phyloP scores from a whole-genome alignment of 371 early-diverging fungal species.

The Umbelopsis sp. region DNA sequence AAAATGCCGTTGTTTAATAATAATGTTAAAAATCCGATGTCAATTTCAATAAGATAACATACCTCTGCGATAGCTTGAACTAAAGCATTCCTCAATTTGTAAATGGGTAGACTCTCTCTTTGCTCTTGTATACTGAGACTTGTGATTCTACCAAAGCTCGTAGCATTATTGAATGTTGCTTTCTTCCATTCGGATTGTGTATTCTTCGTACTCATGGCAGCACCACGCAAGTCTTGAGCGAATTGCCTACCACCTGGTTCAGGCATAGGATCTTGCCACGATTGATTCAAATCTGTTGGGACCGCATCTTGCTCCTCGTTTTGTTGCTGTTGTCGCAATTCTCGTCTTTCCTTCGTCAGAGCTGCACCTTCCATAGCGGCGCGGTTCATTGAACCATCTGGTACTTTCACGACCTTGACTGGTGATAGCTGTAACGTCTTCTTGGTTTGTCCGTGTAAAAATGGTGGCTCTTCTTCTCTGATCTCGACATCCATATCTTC shows the following conservation, averaged over 20 bases:
- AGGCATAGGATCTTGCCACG: constrained; percentile 97
- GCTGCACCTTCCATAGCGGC: constrained; percentile 93
- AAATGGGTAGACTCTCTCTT: constrained; percentile 89
- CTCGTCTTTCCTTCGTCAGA: constrained; percentile 92
- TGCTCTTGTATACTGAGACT: constrained; percentile 90
- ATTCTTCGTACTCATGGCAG: constrained; percentile 59
- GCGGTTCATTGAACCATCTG: constrained; percentile 95
- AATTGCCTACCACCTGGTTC: constrained; percentile 85
- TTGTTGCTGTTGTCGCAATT: constrained; percentile 84
- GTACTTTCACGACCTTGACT: constrained; percentile 95
- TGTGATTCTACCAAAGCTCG: constrained; percentile 92
- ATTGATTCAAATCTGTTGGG: constrained; percentile 84
- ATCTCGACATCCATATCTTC: constrained; percentile 97
- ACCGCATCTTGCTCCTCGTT: constrained; percentile 89
- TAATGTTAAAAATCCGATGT: too few relatives aligned
- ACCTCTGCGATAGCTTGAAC: constrained; percentile 81
- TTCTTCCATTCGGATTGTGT: constrained; percentile 94
- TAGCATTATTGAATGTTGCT: constrained; percentile 84
- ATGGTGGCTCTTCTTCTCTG: constrained; percentile 93
- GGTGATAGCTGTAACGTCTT: constrained; percentile 88
- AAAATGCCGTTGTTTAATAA: not conserved
- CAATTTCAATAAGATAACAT: constrained; percentile 9
- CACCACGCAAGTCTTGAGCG: constrained; percentile 85
- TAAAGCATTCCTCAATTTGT: constrained; percentile 76
- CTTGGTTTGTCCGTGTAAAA: constrained; percentile 91